These are phyloP conservation scores for Cryphonectria parasitica DNA, from an alignment of 2,329 filamentous ascomycete species.

Conservation along the genomic window DNA sequence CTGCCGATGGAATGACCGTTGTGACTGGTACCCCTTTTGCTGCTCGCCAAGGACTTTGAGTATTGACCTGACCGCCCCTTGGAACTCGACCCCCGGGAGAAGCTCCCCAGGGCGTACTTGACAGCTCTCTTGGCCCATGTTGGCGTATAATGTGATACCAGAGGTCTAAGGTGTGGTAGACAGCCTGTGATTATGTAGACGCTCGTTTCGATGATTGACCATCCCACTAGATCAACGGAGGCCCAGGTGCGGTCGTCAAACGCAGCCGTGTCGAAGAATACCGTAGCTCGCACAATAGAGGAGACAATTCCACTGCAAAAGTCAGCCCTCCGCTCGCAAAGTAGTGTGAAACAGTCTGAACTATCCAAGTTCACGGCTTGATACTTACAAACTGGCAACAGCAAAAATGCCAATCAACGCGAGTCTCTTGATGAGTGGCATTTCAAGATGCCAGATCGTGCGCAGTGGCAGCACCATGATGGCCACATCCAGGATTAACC, in stretches of 20 bases:
- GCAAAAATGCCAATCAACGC: conserved; percentile 35
- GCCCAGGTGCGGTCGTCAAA: conserved; percentile 33
- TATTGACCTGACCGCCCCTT: conserved; percentile 20
- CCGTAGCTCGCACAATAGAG: conserved; percentile 31
- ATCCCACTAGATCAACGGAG: conserved; percentile 32
- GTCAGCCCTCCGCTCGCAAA: background rate
- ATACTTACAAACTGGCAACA: conserved; percentile 36
- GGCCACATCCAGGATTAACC: conserved; percentile 34
- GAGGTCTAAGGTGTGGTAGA: conserved; percentile 33
- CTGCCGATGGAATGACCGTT: background rate
- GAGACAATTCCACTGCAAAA: conserved; percentile 32
- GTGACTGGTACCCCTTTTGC: background rate
- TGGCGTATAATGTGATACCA: conserved; percentile 31
- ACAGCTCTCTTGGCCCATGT: conserved; percentile 26
- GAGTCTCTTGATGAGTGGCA: conserved; percentile 34
- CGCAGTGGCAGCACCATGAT: conserved; percentile 36
- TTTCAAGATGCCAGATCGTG: conserved; percentile 36
- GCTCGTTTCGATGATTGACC: conserved; percentile 35
- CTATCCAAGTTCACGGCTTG: too few species aligned
- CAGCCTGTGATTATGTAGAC: conserved; percentile 37
- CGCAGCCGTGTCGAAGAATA: conserved; percentile 32
- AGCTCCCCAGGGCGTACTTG: background rate
- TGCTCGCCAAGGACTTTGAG: conserved; percentile 15
- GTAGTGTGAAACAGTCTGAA: background rate
- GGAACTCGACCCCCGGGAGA: background rate